These are phyloP conservation scores for Alternaria consortialis DNA, from an alignment of 2,329 filamentous ascomycete species.

Conservation along the genomic window DNA sequence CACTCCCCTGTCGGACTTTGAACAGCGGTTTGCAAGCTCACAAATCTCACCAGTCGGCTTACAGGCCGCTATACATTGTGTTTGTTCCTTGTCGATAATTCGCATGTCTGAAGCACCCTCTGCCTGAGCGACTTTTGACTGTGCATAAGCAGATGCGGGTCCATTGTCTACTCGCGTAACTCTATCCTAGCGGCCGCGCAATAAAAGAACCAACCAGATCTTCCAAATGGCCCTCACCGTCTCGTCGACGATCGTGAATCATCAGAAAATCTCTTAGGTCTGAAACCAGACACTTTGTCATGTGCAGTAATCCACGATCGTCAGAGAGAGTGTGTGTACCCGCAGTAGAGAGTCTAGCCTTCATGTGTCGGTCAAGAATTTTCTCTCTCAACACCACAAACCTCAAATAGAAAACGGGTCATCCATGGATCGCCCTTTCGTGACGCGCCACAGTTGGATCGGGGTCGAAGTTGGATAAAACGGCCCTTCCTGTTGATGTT, in stretches of 20 bases:
- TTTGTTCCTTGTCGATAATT: constrained; percentile 21
- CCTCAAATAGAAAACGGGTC: constrained; percentile 41
- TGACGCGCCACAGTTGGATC: constrained; percentile 65
- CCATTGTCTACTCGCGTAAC: constrained; percentile 27
- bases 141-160: constrained; percentile 25
- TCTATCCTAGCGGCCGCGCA: constrained; percentile 22
- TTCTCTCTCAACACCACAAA: constrained; percentile 4
- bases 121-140: constrained; percentile 15
- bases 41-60: constrained; percentile 30
- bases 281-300: constrained; percentile 24
- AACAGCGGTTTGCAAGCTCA: constrained; percentile 22
- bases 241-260: constrained; percentile 24
- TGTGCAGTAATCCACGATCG: constrained; percentile 29
- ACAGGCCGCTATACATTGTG: constrained; percentile 20
- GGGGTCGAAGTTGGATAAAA: constrained; percentile 70
- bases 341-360: constrained; percentile 22
- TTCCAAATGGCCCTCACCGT: constrained; percentile 28
- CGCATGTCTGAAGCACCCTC: constrained; percentile 25
- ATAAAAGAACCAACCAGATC: constrained; percentile 31
- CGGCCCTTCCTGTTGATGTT: constrained; percentile 64
- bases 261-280: constrained; percentile 16
- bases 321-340: constrained; percentile 20
- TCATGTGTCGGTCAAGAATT: constrained; percentile 32
- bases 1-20: constrained; percentile 2
- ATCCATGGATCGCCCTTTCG: constrained; percentile 28